Conservation (phyloP, 2,329 filamentous ascomycete species). For the Botryotinia globosa region DNA sequence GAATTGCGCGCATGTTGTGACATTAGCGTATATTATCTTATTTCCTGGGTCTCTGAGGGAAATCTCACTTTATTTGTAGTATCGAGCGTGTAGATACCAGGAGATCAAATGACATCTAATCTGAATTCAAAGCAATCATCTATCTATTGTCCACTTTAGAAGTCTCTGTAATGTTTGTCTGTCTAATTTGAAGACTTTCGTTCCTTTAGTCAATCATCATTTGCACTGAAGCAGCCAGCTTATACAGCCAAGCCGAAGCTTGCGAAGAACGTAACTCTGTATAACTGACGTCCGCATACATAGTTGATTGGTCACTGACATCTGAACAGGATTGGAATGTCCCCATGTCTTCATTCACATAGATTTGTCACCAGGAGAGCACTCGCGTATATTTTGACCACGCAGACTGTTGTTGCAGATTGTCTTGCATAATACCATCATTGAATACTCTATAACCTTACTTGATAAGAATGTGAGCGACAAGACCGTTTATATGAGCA, state of each 20-base stretch:
- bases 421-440: neutral
- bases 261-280: neutral
- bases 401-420: neutral
- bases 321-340: neutral
- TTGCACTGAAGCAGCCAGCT: neutral
- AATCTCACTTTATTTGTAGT: neutral
- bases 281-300: neutral
- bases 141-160: no score
- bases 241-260: neutral
- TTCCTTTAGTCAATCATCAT: neutral
- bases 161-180: neutral
- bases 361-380: neutral
- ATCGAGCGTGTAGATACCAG: neutral
- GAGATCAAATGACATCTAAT: neutral
- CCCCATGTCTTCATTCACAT: neutral
- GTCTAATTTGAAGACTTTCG: neutral
- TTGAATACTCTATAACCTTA: neutral
- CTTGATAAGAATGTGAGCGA: neutral
- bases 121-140: neutral
- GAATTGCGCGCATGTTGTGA: neutral
- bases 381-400: neutral
- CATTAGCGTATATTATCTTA: neutral
- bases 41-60: neutral
- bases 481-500: neutral
- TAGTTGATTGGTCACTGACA: neutral